Percentiles rank a stretch among this genome's conserved stretches.
Conservation (phyloP, 306 rosid species). For the Prunus armeniaca region DNA sequence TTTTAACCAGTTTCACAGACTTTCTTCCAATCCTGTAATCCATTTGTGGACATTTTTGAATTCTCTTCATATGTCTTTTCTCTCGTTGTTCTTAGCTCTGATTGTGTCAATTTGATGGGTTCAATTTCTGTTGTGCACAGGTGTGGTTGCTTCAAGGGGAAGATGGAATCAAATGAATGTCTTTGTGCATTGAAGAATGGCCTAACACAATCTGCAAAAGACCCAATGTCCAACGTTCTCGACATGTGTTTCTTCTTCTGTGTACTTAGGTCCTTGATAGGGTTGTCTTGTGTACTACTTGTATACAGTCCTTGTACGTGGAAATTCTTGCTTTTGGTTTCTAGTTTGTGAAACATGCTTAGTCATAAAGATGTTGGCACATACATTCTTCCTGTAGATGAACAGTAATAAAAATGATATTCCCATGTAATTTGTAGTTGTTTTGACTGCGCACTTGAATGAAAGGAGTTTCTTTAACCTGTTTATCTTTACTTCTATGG, state of each 20-base stretch:
- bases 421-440: neutral
- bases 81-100: constrained; percentile 33
- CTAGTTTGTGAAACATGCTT: constrained; percentile 15
- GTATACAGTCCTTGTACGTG: constrained; percentile 35
- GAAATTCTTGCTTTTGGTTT: constrained; percentile 23
- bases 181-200: constrained; percentile 77
- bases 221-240: constrained; percentile 41
- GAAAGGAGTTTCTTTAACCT: constrained; percentile 12
- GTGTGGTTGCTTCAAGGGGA: constrained; percentile 72
- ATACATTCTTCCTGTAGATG: constrained; percentile 28
- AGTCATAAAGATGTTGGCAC: constrained; percentile 23
- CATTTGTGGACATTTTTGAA: constrained; percentile 3
- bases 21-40: neutral
- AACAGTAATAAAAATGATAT: constrained; percentile 10
- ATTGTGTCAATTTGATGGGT: constrained; percentile 79
- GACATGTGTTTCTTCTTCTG: constrained; percentile 22
- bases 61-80: constrained; percentile 14
- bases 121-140: constrained; percentile 74
- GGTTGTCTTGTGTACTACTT: constrained; percentile 30
- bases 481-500: constrained; percentile 13
- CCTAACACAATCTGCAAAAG: constrained; percentile 47
- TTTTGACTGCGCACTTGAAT: constrained; percentile 8
- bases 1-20: neutral
- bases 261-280: constrained; percentile 41
- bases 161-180: constrained; percentile 73